phyloP scores from a whole-genome alignment of 768 basidiomycete species.

The Podaxis rugospora region DNA sequence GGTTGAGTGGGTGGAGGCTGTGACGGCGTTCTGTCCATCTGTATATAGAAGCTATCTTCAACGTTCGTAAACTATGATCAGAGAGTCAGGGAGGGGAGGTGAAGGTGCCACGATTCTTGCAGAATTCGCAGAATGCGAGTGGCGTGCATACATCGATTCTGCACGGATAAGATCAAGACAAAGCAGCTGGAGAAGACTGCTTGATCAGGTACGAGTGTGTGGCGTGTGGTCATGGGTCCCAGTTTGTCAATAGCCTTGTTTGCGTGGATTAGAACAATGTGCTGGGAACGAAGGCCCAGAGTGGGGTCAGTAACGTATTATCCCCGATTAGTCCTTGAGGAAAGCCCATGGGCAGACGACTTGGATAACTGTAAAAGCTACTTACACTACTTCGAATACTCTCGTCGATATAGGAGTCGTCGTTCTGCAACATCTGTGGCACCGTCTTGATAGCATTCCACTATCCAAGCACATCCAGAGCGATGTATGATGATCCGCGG shows the following conservation, averaged over 20 bases:
- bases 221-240: conserved; percentile 4
- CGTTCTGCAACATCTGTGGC: background rate
- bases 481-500: background rate
- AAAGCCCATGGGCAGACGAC: background rate
- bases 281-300: background rate
- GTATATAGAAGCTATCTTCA: background rate
- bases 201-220: background rate
- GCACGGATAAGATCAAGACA: background rate
- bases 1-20: background rate
- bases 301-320: background rate
- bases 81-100: background rate
- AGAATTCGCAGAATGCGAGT: background rate
- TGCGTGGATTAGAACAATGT: background rate
- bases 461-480: background rate
- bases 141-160: background rate
- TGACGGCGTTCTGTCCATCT: background rate
- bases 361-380: background rate
- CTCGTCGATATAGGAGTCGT: background rate
- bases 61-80: background rate
- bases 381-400: background rate
- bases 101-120: background rate
- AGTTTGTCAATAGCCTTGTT: background rate
- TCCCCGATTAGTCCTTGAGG: background rate
- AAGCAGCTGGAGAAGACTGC: background rate
- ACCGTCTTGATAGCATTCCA: background rate